phyloP scores from a whole-genome alignment of 257 asterid genomes.

The Solanum medicagineum region DNA sequence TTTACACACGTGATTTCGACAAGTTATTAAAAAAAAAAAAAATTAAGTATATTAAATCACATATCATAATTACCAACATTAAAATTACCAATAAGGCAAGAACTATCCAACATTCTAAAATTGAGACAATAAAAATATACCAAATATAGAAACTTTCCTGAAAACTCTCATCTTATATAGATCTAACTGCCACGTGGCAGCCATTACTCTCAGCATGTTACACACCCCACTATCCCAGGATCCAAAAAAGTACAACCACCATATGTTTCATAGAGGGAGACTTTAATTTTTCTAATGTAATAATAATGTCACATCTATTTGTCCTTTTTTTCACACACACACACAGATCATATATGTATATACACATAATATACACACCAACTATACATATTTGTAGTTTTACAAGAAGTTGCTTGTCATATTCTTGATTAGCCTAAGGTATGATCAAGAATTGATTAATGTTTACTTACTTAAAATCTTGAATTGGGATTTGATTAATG shows the following conservation, averaged over 20 bases:
- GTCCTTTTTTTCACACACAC: neutral
- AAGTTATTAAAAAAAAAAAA: too few species aligned
- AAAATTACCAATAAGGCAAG: too few species aligned
- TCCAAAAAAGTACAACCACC: neutral
- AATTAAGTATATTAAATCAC: too few species aligned
- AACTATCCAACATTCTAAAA: too few species aligned
- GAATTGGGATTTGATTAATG: neutral
- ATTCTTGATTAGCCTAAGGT: neutral
- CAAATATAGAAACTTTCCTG: neutral
- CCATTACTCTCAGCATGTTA: neutral
- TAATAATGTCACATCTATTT: neutral
- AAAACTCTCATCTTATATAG: neutral
- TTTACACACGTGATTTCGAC: too few species aligned
- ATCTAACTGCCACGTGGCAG: neutral
- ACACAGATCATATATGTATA: neutral
- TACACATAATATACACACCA: too few species aligned
- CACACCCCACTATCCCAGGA: neutral
- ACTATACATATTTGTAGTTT: neutral
- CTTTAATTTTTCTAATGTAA: neutral
- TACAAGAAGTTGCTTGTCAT: slow-evolving; percentile 4
- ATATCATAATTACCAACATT: too few species aligned
- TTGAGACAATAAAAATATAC: neutral
- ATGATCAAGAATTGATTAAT: neutral
- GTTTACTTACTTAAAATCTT: neutral
- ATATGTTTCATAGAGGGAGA: neutral